Evolutionary conservation across 768 basidiomycete species (phyloP).

Genomic region (Mycena polygramma): DNA sequence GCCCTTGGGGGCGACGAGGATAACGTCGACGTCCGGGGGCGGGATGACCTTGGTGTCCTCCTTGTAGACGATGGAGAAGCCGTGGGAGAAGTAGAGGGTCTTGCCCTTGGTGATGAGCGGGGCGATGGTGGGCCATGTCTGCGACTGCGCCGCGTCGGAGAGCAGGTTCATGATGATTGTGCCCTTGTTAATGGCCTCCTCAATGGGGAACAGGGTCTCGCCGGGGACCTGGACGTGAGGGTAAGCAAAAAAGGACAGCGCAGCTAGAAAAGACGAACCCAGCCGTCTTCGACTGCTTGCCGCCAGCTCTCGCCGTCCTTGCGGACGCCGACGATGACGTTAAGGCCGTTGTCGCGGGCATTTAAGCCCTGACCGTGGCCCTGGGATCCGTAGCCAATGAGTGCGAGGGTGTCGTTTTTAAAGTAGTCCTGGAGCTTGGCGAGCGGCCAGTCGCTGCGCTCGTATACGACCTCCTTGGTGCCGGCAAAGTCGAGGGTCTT

Average conservation of each 20-base stretch:
- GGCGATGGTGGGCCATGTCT: slow-evolving; percentile 90
- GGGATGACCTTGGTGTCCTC: slow-evolving; percentile 95
- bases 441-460: slow-evolving; percentile 97
- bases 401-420: slow-evolving; percentile 98
- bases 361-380: slow-evolving; percentile 99
- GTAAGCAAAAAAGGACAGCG: slow-evolving; percentile 20
- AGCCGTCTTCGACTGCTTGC: slow-evolving; percentile 95
- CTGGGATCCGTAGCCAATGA: slow-evolving; percentile 99
- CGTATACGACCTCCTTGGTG: slow-evolving; percentile 92
- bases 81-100: slow-evolving; percentile 99
- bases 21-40: slow-evolving; percentile 95
- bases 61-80: slow-evolving; percentile 99
- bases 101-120: slow-evolving; percentile 99
- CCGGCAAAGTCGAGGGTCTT: slow-evolving; percentile 99
- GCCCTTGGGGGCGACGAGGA: slow-evolving; percentile 99
- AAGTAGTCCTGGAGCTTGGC: slow-evolving; percentile 99
- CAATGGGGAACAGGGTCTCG: slow-evolving; percentile 97
- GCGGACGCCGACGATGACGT: slow-evolving; percentile 98
- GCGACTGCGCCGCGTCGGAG: slow-evolving; percentile 98
- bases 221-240: slow-evolving; percentile 78
- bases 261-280: slow-evolving; percentile 66
- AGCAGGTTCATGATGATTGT: slow-evolving; percentile 99
- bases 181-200: slow-evolving; percentile 95
- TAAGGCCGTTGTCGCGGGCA: slow-evolving; percentile 98
- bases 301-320: slow-evolving; percentile 97